These are phyloP conservation scores for Pestalotiopsis sp. DNA, from an alignment of 2,329 filamentous ascomycete species.

Conservation along the genomic window DNA sequence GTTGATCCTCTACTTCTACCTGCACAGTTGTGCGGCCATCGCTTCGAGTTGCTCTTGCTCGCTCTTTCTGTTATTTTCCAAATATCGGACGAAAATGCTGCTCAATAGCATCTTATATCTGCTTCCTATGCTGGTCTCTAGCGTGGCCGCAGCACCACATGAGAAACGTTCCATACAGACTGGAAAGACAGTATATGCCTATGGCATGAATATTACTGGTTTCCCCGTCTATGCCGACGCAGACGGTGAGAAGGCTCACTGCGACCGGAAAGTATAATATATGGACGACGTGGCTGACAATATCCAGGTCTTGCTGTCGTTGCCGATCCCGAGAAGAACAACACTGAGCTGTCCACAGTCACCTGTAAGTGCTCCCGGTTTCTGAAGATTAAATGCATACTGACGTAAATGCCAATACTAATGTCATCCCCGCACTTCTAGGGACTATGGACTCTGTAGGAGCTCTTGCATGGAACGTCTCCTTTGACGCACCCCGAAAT, in stretches of 20 bases:
- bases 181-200: background rate
- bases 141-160: background rate
- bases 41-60: background rate
- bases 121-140: background rate
- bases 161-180: background rate
- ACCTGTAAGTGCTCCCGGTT: background rate
- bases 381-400: background rate
- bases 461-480: background rate
- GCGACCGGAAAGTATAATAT: background rate
- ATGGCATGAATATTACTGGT: background rate
- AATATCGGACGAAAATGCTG: background rate
- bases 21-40: background rate
- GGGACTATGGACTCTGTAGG: background rate
- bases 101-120: background rate
- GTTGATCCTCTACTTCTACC: background rate
- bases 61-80: background rate
- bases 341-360: background rate
- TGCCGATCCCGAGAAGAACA: background rate
- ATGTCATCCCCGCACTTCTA: background rate
- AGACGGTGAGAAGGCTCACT: background rate
- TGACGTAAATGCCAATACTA: background rate
- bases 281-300: background rate
- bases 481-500: background rate
- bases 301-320: background rate
- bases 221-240: background rate